A percentile compares a stretch with the other conserved stretches of the same genome.
Evolutionary conservation across 2,329 filamentous ascomycete species (phyloP).

Genomic region (Penicillium corylophilum): DNA sequence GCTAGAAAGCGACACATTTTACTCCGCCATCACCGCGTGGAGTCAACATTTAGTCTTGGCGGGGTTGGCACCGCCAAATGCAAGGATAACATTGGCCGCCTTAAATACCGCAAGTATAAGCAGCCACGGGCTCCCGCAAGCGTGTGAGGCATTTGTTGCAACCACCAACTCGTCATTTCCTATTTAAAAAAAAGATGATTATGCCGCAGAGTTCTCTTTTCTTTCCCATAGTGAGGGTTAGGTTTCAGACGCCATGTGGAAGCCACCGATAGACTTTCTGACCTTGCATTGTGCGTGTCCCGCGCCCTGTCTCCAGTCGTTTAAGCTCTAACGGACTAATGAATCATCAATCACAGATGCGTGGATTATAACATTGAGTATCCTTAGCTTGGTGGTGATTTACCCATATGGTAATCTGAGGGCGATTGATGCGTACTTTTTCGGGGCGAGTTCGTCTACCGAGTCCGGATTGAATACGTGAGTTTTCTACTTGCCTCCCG

Average conservation of each 20-base stretch:
- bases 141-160: not conserved
- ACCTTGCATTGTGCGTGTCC: constrained; percentile 29
- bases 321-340: not conserved
- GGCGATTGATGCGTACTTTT: constrained; percentile 52
- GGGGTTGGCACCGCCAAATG: too few species aligned
- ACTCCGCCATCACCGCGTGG: too few species aligned
- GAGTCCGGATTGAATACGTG: constrained; percentile 55
- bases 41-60: too few species aligned
- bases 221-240: too few species aligned
- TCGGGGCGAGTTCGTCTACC: constrained; percentile 51
- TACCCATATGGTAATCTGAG: constrained; percentile 42
- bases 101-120: not conserved
- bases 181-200: not conserved
- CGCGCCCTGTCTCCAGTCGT: not conserved
- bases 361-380: constrained; percentile 40
- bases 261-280: constrained; percentile 28
- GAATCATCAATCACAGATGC: constrained; percentile 30
- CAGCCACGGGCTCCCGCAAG: not conserved
- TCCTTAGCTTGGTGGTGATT: constrained; percentile 39
- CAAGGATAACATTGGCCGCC: not conserved
- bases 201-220: not conserved
- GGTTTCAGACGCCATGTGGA: constrained; percentile 21
- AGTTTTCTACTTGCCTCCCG: constrained; percentile 13
- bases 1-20: too few species aligned
- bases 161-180: not conserved